Evolutionary conservation across 805 yeast genomes (phyloP).

Genomic region (fission yeast (Schizosaccharomyces pombe)): ASM294v3 CU329670.1:1337501-1338000

Average conservation of each 20-base stretch:
- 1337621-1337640: conserved; percentile 90
- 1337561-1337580: conserved; percentile 82
- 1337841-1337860: conserved; percentile 74
- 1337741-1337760: conserved; percentile 78
- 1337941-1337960: conserved; percentile 17
- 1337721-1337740: conserved; percentile 94
- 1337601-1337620: conserved; percentile 86
- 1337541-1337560: conserved; percentile 82
- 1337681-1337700: conserved; percentile 82
- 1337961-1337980: conserved; percentile 8
- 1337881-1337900: conserved; percentile 71
- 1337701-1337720: conserved; percentile 75
- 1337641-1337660: conserved; percentile 86
- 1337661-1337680: conserved; percentile 77
- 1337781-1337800: conserved; percentile 70
- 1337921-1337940: conserved; percentile 78
- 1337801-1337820: conserved; percentile 74
- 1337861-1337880: conserved; percentile 72
- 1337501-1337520: conserved; percentile 92
- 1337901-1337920: conserved; percentile 84
- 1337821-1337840: conserved; percentile 75
- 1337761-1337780: conserved; percentile 86
- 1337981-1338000: no score
- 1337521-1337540: conserved; percentile 87
- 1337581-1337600: conserved; percentile 90